phyloP scores from a whole-genome alignment of 1,284 basidiomycete species.

The Wallemia hederae region DNA sequence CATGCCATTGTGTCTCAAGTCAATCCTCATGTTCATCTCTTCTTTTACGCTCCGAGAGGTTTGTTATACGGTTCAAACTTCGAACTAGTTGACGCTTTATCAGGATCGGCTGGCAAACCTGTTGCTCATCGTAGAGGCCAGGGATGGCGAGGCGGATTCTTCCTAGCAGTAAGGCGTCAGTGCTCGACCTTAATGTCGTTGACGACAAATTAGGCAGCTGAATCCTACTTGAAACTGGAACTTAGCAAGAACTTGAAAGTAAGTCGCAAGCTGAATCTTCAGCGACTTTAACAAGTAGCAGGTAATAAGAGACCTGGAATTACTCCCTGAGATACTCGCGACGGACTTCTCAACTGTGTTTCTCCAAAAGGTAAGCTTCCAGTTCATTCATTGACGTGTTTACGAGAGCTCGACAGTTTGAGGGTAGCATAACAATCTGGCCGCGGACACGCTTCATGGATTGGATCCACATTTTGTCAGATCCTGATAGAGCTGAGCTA shows the following conservation, averaged over 20 bases:
- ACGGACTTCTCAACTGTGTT: slow-evolving; percentile 78
- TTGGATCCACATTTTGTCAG: slow-evolving; percentile 41
- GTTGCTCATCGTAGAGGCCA: slow-evolving; percentile 8
- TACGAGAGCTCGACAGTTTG: slow-evolving; percentile 10
- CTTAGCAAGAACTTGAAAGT: slow-evolving; percentile 82
- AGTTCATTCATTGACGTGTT: neutral
- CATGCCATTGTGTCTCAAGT: slow-evolving; percentile 86
- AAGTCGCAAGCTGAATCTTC: slow-evolving; percentile 3
- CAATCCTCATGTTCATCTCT: slow-evolving; percentile 93
- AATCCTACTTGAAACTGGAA: slow-evolving; percentile 80
- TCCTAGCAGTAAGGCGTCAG: slow-evolving; percentile 26
- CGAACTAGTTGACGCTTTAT: slow-evolving; percentile 9
- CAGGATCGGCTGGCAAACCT: slow-evolving; percentile 17
- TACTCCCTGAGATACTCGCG: slow-evolving; percentile 51
- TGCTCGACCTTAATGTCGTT: no score
- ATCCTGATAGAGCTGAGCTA: slow-evolving; percentile 24
- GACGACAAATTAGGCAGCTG: slow-evolving; percentile 25
- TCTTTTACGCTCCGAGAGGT: slow-evolving; percentile 65
- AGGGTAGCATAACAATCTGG: slow-evolving; percentile 32
- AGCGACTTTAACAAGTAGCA: slow-evolving; percentile 11
- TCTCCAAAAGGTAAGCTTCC: slow-evolving; percentile 24
- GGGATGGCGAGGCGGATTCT: slow-evolving; percentile 21
- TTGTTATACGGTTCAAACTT: neutral
- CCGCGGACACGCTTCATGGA: slow-evolving; percentile 54
- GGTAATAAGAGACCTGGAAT: slow-evolving; percentile 72